Percentiles rank a stretch among this genome's conserved stretches.
These are phyloP conservation scores for Torulaspora maleeae DNA, from an alignment of 805 yeast species.

Conservation along the genomic window DNA sequence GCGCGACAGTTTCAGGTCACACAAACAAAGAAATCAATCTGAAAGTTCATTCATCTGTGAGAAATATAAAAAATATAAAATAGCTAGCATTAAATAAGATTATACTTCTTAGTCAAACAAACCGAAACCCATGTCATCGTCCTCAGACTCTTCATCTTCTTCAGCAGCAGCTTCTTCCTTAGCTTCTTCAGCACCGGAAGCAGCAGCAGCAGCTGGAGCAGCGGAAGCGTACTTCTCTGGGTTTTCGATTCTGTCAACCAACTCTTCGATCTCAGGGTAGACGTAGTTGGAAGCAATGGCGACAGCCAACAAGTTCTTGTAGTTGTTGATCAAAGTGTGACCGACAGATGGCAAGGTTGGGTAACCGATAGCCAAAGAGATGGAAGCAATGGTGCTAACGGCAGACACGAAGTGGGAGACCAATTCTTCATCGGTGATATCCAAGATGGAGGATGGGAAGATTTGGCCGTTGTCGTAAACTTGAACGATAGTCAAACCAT, in stretches of 20 bases:
- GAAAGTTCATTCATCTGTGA: not conserved
- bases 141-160: conserved; percentile 62
- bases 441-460: conserved; percentile 95
- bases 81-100: conserved; percentile 6
- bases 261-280: conserved; percentile 97
- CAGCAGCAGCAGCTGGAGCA: conserved; percentile 94
- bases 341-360: conserved; percentile 99
- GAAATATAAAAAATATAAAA: conserved; percentile 5
- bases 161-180: conserved; percentile 71
- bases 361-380: conserved; percentile 97
- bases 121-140: conserved; percentile 97
- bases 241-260: conserved; percentile 99
- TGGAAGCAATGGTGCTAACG: conserved; percentile 86
- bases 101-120: conserved; percentile 76
- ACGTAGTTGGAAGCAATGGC: conserved; percentile 98
- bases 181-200: conserved; percentile 53
- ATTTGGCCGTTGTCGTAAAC: conserved; percentile 98
- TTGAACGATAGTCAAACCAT: conserved; percentile 94
- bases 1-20: not conserved
- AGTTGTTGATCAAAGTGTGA: conserved; percentile 97
- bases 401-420: conserved; percentile 89
- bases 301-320: conserved; percentile 97
- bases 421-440: conserved; percentile 96
- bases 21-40: not conserved
- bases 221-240: conserved; percentile 99